phyloP scores from a whole-genome alignment of 2,329 filamentous ascomycete species.

The Coniochaeta sp. region DNA sequence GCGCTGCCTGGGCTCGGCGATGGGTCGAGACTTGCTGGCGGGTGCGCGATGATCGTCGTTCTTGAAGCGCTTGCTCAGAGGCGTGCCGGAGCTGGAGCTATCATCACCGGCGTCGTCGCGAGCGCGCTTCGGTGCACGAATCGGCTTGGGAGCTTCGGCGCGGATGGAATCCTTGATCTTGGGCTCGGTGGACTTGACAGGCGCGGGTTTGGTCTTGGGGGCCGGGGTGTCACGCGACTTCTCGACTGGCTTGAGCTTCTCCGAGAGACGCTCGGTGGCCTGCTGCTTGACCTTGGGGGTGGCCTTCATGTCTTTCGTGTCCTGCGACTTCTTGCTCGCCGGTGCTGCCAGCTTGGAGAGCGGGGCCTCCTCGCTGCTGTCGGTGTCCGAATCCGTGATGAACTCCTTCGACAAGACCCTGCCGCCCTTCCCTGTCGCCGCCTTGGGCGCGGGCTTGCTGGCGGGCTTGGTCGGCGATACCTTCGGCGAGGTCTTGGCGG shows the following conservation, averaged over 20 bases:
- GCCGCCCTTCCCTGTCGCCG: slow-evolving; percentile 29
- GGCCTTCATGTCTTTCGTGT: slow-evolving; percentile 7
- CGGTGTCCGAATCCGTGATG: slow-evolving; percentile 48
- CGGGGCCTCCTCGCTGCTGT: slow-evolving; percentile 43
- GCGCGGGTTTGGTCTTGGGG: slow-evolving; percentile 29
- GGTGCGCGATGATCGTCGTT: slow-evolving; percentile 30
- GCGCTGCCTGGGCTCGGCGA: slow-evolving; percentile 32
- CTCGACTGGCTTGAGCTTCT: slow-evolving; percentile 15
- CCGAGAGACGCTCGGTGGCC: slow-evolving; percentile 16
- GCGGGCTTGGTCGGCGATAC: slow-evolving; percentile 27
- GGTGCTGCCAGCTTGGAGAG: slow-evolving; percentile 26
- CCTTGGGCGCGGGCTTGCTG: slow-evolving; percentile 29
- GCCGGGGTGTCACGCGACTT: slow-evolving; percentile 15
- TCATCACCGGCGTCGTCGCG: slow-evolving; percentile 47
- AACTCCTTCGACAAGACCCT: slow-evolving; percentile 48
- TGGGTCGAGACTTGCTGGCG: slow-evolving; percentile 9
- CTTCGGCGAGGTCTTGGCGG: slow-evolving; percentile 27
- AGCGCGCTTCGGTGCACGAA: slow-evolving; percentile 40
- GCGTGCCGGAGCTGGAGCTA: slow-evolving; percentile 53
- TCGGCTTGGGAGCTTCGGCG: slow-evolving; percentile 17
- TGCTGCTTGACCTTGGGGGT: slow-evolving; percentile 12
- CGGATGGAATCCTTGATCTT: slow-evolving; percentile 26
- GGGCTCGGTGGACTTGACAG: slow-evolving; percentile 7
- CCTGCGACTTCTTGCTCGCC: slow-evolving; percentile 7
- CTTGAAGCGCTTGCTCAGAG: slow-evolving; percentile 52